phyloP scores from a whole-genome alignment of 495 filamentous ascomycete genomes.

The Cetradonia linearis region DNA sequence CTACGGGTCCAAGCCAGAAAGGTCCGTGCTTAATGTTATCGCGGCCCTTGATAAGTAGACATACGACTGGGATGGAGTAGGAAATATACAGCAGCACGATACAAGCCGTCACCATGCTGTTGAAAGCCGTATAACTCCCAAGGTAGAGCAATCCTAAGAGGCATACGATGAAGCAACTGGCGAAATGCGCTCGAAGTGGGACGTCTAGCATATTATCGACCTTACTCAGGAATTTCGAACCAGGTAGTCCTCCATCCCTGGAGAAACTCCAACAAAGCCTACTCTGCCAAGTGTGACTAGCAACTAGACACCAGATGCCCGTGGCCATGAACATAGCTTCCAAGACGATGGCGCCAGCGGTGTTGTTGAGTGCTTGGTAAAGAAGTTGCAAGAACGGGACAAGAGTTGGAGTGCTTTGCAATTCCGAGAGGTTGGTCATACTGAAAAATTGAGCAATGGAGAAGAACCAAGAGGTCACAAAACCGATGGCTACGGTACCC shows the following conservation, averaged over 20 bases:
- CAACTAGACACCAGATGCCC: conserved; percentile 45
- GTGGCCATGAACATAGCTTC: conserved; percentile 46
- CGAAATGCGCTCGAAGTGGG: conserved; percentile 42
- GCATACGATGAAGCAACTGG: conserved; percentile 40
- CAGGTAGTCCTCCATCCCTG: conserved; percentile 47
- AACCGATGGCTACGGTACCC: conserved; percentile 49
- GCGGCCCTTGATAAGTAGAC: conserved; percentile 41
- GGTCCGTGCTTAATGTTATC: conserved; percentile 43
- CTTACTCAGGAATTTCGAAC: conserved; percentile 36
- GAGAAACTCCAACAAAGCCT: conserved; percentile 53
- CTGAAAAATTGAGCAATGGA: conserved; percentile 51
- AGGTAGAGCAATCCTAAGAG: conserved; percentile 46
- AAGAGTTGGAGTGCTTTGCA: conserved; percentile 40
- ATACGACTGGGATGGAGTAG: conserved; percentile 41
- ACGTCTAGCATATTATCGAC: conserved; percentile 43
- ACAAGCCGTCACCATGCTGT: conserved; percentile 44
- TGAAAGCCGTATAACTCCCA: conserved; percentile 44
- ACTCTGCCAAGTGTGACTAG: conserved; percentile 48
- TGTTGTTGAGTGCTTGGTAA: conserved; percentile 42
- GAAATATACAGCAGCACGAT: conserved; percentile 45
- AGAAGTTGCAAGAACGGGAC: conserved; percentile 52
- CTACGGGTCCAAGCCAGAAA: conserved; percentile 39
- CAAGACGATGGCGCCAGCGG: conserved; percentile 45
- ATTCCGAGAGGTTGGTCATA: conserved; percentile 39
- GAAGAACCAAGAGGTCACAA: conserved; percentile 47